Percentiles rank a stretch among this genome's conserved stretches.
Evolutionary conservation across 1,284 basidiomycete genomes (phyloP).

Genomic region (Ganoderma lucidum): DNA sequence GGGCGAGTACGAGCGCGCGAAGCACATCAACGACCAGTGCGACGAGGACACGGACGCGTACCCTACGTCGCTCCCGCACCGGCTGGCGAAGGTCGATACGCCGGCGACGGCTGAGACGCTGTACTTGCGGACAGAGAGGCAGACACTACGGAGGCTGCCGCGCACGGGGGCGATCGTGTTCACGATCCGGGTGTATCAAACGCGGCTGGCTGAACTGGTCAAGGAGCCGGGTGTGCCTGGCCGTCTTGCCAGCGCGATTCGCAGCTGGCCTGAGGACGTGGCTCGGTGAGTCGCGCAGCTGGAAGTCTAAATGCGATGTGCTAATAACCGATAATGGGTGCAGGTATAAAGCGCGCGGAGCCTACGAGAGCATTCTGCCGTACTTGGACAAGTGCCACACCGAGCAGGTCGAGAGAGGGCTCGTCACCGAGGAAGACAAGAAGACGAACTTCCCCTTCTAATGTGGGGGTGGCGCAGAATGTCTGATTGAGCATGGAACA

Average conservation of each 20-base stretch:
- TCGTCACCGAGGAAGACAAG: constrained; percentile 25
- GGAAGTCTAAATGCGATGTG: background rate
- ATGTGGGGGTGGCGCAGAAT: constrained; percentile 2
- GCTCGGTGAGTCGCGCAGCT: constrained; percentile 42
- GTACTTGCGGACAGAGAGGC: constrained; percentile 73
- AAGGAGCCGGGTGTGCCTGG: constrained; percentile 71
- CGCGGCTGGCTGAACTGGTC: constrained; percentile 64
- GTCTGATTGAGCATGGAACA: background rate
- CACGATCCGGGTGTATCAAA: constrained; percentile 78
- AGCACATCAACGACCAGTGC: constrained; percentile 31
- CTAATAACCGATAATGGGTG: constrained; percentile 6
- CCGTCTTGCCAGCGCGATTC: constrained; percentile 71
- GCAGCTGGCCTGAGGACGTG: constrained; percentile 77
- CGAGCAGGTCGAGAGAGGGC: constrained; percentile 42
- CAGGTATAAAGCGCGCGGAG: constrained; percentile 65
- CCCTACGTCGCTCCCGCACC: constrained; percentile 21
- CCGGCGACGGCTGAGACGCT: constrained; percentile 53
- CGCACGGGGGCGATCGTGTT: constrained; percentile 78
- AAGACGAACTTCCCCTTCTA: constrained; percentile 33
- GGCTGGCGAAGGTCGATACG: constrained; percentile 27
- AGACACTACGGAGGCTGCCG: constrained; percentile 75
- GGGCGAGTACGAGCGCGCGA: constrained; percentile 36
- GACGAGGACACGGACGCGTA: constrained; percentile 15
- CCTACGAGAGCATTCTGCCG: constrained; percentile 56
- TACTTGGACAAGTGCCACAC: constrained; percentile 58